phyloP scores from a whole-genome alignment of 352 stramenopile genomes.

The Thalassiosira sp. region DNA sequence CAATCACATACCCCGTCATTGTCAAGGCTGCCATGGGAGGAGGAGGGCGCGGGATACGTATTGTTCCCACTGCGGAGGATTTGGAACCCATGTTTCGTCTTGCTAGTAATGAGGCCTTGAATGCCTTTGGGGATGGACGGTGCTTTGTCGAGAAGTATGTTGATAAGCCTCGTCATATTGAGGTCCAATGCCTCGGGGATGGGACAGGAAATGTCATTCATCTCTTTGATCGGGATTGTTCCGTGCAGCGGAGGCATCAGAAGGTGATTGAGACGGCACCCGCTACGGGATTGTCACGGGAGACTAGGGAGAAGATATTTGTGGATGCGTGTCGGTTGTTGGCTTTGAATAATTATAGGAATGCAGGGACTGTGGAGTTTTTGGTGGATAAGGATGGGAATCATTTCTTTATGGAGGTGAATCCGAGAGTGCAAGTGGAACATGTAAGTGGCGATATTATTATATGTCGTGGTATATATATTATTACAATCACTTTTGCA shows the following conservation, averaged over 20 bases:
- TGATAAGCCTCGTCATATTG: constrained; percentile 94
- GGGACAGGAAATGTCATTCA: constrained; percentile 93
- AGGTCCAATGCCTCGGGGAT: constrained; percentile 97
- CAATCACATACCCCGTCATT: constrained; percentile 93
- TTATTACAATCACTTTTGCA: no score
- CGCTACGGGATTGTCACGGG: constrained; percentile 85
- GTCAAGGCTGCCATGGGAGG: constrained; percentile 91
- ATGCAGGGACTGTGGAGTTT: constrained; percentile 98
- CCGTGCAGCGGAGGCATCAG: constrained; percentile 96
- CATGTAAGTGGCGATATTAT: constrained; percentile 36
- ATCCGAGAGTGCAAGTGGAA: constrained; percentile 85
- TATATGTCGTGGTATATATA: constrained; percentile 30
- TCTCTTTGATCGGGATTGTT: constrained; percentile 97
- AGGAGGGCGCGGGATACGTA: constrained; percentile 67
- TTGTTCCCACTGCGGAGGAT: constrained; percentile 65
- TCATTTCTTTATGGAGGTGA: constrained; percentile 96
- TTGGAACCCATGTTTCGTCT: constrained; percentile 69
- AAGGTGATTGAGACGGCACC: constrained; percentile 93
- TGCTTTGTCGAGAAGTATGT: constrained; percentile 97
- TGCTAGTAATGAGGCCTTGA: constrained; percentile 73
- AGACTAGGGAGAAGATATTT: constrained; percentile 90
- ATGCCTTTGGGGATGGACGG: constrained; percentile 93
- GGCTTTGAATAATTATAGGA: constrained; percentile 90
- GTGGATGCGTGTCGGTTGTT: constrained; percentile 90
- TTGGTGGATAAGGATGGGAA: constrained; percentile 92